A percentile compares a stretch with the other conserved stretches of the same genome.
Evolutionary conservation across 108 stramenopile genomes (phyloP).

Genomic region (Stephanodiscus minutulus): DNA sequence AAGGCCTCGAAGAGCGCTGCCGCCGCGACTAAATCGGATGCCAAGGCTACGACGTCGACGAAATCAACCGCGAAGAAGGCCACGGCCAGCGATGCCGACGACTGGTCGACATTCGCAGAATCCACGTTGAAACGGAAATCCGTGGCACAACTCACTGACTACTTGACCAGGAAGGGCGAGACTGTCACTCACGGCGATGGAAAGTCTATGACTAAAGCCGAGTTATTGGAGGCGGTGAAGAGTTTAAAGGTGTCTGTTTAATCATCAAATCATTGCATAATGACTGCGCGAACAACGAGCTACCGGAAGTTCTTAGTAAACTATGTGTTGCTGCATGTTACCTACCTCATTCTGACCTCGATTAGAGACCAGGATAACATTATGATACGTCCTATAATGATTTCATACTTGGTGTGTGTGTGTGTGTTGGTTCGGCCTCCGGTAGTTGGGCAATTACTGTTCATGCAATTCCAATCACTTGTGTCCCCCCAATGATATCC

Average conservation of each 20-base stretch:
- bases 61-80: slow-evolving; percentile 3
- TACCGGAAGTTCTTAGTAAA: neutral
- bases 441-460: too few species aligned
- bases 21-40: slow-evolving; percentile 5
- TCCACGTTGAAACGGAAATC: slow-evolving; percentile 47
- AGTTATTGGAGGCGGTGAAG: slow-evolving; percentile 43
- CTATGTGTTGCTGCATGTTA: neutral
- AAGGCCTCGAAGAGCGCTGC: slow-evolving; percentile 11
- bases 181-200: slow-evolving; percentile 22
- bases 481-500: too few species aligned
- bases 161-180: slow-evolving; percentile 42
- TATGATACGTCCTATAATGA: too few species aligned
- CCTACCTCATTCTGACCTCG: too few species aligned
- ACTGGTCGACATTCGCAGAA: slow-evolving; percentile 40
- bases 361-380: too few species aligned
- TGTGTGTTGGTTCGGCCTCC: too few species aligned
- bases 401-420: too few species aligned
- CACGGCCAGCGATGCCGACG: slow-evolving; percentile 14
- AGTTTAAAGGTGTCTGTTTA: slow-evolving; percentile 19
- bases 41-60: neutral
- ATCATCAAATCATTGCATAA: neutral
- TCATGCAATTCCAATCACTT: too few species aligned
- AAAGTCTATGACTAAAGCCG: slow-evolving; percentile 44
- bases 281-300: neutral
- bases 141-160: slow-evolving; percentile 43